Conservation (phyloP, 228 moss, liverwort and hornwort genomes). For the Sphagnum fallax region DNA sequence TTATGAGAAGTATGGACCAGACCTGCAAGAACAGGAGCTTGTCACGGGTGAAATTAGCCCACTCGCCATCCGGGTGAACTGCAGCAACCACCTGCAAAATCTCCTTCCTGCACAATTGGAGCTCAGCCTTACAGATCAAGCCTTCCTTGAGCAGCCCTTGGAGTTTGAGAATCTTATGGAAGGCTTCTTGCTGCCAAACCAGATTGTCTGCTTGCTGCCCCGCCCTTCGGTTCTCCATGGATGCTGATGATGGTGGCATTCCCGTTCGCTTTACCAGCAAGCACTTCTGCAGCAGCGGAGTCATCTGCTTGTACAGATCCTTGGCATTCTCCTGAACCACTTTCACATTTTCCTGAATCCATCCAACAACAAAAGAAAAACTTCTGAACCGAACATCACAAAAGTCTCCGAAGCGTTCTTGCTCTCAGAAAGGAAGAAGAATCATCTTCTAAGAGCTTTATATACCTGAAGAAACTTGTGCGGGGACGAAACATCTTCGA, state of each 20-base stretch:
- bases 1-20: not conserved
- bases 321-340: conserved; percentile 9
- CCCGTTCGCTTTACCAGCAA: not conserved
- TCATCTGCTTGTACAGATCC: conserved; percentile 18
- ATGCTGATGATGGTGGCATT: conserved; percentile 7
- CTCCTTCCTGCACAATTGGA: conserved; percentile 20
- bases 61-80: conserved; percentile 46
- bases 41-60: conserved; percentile 53
- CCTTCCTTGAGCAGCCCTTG: conserved; percentile 47
- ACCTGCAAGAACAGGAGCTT: conserved; percentile 62
- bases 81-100: conserved; percentile 22
- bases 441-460: too few species aligned
- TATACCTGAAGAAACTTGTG: too few species aligned
- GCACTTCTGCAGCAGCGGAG: conserved; percentile 10
- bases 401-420: too few species aligned
- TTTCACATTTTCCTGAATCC: conserved; percentile 6
- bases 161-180: conserved; percentile 39
- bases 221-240: conserved; percentile 12
- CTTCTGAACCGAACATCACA: too few species aligned
- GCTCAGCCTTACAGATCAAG: conserved; percentile 18
- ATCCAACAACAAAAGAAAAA: too few species aligned
- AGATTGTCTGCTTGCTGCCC: conserved; percentile 43
- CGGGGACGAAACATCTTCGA: too few species aligned
- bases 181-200: conserved; percentile 65
- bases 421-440: too few species aligned